Evolutionary conservation across 78 protist genomes (phyloP).

Genomic region (Dictyostelium citrinum): DNA sequence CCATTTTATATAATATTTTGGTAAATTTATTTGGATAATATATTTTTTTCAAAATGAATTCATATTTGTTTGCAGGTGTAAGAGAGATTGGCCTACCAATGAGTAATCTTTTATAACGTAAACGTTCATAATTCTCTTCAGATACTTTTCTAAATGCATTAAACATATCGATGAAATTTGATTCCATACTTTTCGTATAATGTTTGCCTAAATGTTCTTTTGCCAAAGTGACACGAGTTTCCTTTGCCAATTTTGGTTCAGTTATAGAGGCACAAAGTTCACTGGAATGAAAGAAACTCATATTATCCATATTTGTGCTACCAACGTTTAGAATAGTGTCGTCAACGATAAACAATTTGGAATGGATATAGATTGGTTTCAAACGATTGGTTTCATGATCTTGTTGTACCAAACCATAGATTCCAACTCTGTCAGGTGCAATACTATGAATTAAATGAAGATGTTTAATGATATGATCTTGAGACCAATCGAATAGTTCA

Average conservation of each 20-base stretch:
- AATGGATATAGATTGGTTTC: conserved; percentile 82
- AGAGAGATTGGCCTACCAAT: conserved; percentile 64
- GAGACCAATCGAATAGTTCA: conserved; percentile 80
- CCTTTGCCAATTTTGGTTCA: conserved; percentile 55
- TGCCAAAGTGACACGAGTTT: conserved; percentile 64
- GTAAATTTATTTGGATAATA: conserved; percentile 69
- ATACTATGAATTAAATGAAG: conserved; percentile 57
- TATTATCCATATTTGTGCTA: conserved; percentile 83
- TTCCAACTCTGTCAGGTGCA: conserved; percentile 85
- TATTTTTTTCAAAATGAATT: conserved; percentile 50
- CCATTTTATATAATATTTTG: conserved; percentile 42
- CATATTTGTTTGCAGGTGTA: conserved; percentile 45
- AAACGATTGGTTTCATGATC: conserved; percentile 72
- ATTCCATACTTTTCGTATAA: conserved; percentile 6
- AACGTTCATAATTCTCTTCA: conserved; percentile 51
- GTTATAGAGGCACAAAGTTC: conserved; percentile 58
- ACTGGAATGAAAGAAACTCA: conserved; percentile 78
- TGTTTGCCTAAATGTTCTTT: conserved; percentile 78
- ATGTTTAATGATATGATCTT: conserved; percentile 84
- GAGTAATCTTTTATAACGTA: conserved; percentile 30
- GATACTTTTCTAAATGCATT: conserved; percentile 46
- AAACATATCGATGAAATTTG: conserved; percentile 52
- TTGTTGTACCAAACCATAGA: conserved; percentile 79
- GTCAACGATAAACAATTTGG: conserved; percentile 79
- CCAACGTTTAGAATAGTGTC: conserved; percentile 68